Percentiles rank a stretch among this genome's conserved stretches.
These are phyloP conservation scores for Achaetomium macrosporum DNA, from an alignment of 2,329 filamentous ascomycete genomes.

Conservation along the genomic window DNA sequence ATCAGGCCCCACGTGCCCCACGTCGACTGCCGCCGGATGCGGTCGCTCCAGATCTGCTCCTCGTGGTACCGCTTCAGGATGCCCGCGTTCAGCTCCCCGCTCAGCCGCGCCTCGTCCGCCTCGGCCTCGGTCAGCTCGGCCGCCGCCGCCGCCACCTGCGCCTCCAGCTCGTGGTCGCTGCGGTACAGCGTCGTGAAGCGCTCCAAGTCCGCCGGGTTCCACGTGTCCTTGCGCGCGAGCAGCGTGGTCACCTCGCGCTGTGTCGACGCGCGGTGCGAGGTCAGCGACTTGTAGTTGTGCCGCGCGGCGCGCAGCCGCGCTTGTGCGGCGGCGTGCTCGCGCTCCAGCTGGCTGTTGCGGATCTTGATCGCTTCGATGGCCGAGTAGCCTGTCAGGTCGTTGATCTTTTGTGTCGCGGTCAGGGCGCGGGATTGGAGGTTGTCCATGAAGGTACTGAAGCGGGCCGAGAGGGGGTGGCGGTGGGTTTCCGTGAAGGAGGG, in stretches of 20 bases:
- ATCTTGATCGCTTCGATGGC: conserved; percentile 80
- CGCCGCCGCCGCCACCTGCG: conserved; percentile 67
- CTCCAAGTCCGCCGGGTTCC: conserved; percentile 82
- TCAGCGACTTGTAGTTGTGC: conserved; percentile 73
- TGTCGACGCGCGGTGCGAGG: conserved; percentile 74
- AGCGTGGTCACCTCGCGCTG: conserved; percentile 95
- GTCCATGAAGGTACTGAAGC: conserved; percentile 75
- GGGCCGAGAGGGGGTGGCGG: conserved; percentile 38
- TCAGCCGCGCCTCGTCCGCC: conserved; percentile 69
- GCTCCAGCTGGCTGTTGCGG: conserved; percentile 65
- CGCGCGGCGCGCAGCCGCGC: conserved; percentile 65
- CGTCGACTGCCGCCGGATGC: conserved; percentile 90
- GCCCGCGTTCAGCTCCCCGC: conserved; percentile 67
- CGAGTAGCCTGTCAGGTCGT: conserved; percentile 90
- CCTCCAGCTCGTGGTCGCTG: conserved; percentile 87
- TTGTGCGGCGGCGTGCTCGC: conserved; percentile 53
- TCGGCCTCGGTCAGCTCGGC: conserved; percentile 70
- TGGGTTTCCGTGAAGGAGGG: conserved; percentile 42
- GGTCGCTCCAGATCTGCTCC: conserved; percentile 98
- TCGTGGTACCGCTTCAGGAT: conserved; percentile 94
- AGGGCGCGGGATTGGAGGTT: conserved; percentile 79
- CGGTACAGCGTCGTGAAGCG: conserved; percentile 91
- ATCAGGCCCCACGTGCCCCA: conserved; percentile 99
- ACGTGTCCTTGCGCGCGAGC: conserved; percentile 87
- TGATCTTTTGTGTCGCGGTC: conserved; percentile 79